Conservation (phyloP, 2,329 filamentous ascomycete species). For the Sarocladium kiliense region DNA sequence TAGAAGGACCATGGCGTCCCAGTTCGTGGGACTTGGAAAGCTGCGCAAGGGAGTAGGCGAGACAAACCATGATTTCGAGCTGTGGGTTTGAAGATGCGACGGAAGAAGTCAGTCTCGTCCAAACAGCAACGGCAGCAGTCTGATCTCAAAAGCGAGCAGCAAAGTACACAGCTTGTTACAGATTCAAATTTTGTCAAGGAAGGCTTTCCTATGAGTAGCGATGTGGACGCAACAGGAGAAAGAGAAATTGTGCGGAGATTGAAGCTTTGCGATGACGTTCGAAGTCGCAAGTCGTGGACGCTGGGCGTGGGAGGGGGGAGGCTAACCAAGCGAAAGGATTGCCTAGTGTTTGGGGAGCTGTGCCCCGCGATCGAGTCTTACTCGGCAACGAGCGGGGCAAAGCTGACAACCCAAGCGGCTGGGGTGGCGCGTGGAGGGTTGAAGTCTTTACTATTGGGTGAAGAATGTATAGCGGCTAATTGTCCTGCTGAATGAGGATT, state of each 20-base stretch:
- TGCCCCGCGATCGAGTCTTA: slow-evolving; percentile 8
- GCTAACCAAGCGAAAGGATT: neutral
- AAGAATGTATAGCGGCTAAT: too few relatives aligned
- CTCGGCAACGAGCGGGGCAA: slow-evolving; percentile 2
- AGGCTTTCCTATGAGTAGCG: too few relatives aligned
- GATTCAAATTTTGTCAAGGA: too few relatives aligned
- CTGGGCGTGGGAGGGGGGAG: neutral
- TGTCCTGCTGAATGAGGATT: too few relatives aligned
- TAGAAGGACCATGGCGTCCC: neutral
- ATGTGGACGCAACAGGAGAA: too few relatives aligned
- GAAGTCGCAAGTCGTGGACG: neutral
- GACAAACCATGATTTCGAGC: slow-evolving; percentile 3
- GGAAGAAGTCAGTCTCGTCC: neutral
- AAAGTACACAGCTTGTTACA: neutral
- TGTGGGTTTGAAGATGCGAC: neutral
- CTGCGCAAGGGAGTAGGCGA: neutral
- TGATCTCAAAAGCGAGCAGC: neutral
- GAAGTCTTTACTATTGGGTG: neutral
- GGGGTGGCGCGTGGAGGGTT: neutral
- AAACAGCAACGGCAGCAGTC: neutral
- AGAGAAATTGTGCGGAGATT: too few relatives aligned
- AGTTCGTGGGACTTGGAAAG: neutral
- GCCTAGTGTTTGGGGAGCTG: neutral
- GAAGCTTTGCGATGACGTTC: neutral
- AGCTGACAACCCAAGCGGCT: neutral